Evolutionary conservation across 306 rosid genomes (phyloP), one percentile per base, ranked within the genome.

Genomic region (Sechiopsis laciniata): DNA sequence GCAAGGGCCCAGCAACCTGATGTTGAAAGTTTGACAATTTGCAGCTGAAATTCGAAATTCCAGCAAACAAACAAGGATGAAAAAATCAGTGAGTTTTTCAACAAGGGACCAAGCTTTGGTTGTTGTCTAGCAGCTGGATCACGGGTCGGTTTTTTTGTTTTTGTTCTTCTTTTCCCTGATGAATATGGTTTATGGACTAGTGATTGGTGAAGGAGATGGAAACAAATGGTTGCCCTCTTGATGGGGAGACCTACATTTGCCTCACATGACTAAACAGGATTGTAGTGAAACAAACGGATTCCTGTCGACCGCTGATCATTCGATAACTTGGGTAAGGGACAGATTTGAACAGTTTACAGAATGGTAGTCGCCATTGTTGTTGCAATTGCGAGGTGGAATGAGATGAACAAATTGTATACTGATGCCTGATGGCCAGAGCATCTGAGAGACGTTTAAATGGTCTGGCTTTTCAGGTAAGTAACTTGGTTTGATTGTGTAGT

Each of bases 261-360:
- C 52, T 76, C 87, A 79, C 84, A 88, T 87, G 87, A 87, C 90
- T 89, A 79, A 75, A 78, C 75, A 45, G 51, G 84, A 78, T 42
- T 88, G 98, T n/a, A 86, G 80, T 66, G 66, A 90, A 85, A 72
- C 94, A 95, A 72, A 90, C 88, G 93, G 86, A 83, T 79, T 88
- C 91, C 77, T 91, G 89, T 61, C 84, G 73, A 92, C 81, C 45
- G 83, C 88, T 29, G 86, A 88, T 82, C 82, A 82, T 79, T 85
- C 87, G 19, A 84, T 84, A 76, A 83, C 83, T 63, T 95, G 93
- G 78, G 88, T 73, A 78, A 84, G 85, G 21, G 87, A 72, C 80
- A 75, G 86, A 24, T 91, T 92, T 26, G 88, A 85, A 81, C 88
- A 85, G 79, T 12, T 48, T 12, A 48, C 0, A 48, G 14, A 10